Evolutionary conservation across 2,329 filamentous ascomycete species (phyloP), one percentile per base, ranked within the genome.

Genomic region (Pestalotiopsis sp.): DNA sequence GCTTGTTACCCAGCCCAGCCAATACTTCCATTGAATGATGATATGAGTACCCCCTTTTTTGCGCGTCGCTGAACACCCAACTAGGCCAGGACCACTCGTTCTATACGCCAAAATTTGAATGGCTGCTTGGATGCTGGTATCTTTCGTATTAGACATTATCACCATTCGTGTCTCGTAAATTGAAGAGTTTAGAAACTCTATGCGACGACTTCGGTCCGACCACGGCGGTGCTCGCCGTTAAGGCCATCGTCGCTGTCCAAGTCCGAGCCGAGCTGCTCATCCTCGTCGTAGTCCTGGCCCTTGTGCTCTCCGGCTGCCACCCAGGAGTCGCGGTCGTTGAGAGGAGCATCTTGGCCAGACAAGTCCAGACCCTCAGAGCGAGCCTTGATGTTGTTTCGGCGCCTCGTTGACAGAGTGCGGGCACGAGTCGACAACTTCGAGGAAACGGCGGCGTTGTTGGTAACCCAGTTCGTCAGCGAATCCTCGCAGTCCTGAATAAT

Each of bases 401-500:
- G 92, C 74, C 95, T 92, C 81, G 94, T 94, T 61, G 94, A 97
- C 45, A 98, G 88, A 17, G 92, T 97, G 74, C 95, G 94, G 56
- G 95, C 90, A 69, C 96, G 94, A 20, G 91, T 92, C 4, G 94
- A 97, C 63, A 99, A 90, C 80, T 94, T 95, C 72, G 95, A 91
- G 68, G 88, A 92, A 74, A 99, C 94, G 61, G 94, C 91, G 5
- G 96, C 95, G 78, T 97, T 96, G 76, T 94, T 91, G 69, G 90
- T 89, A 52, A 98, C 94, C 96, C 96, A 99, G 86, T 97, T 98
- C 80, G 94, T 98, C 70, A 99, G 90, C 1, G 96, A 89, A 79
- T 98, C 95, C 83, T 99, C 96, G 81, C 96, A 99, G 82, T 99
- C 96, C 84, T 99, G 96, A 78, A 99, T 98, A 82, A 99, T 98